Percentiles rank a stretch among this genome's conserved stretches.
These are phyloP conservation scores for Mollisia scopiformis DNA, from an alignment of 2,329 filamentous ascomycete species.

Conservation along the genomic window DNA sequence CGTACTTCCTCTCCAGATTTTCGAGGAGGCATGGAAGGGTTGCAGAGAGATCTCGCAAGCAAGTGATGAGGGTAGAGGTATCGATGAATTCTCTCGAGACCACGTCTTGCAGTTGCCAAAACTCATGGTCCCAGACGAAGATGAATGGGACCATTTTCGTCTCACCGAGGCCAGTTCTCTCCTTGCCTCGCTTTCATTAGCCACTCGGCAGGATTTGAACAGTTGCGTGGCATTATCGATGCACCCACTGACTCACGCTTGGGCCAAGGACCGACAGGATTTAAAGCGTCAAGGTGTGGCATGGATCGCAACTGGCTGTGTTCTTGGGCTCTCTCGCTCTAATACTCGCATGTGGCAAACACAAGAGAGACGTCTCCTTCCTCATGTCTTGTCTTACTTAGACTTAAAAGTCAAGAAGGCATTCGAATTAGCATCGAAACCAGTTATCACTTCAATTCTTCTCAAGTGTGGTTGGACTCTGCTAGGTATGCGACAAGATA, in stretches of 20 bases:
- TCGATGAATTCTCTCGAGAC: constrained; percentile 15
- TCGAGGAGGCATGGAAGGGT: constrained; percentile 34
- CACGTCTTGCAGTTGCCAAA: constrained; percentile 25
- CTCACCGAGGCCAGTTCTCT: constrained; percentile 31
- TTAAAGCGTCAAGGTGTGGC: constrained; percentile 10
- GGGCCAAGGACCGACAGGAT: constrained; percentile 26
- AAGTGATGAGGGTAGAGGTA: neutral
- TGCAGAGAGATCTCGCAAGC: constrained; percentile 9
- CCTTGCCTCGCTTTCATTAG: constrained; percentile 36
- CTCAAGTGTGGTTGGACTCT: constrained; percentile 15
- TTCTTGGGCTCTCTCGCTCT: constrained; percentile 20
- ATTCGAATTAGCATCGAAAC: constrained; percentile 7
- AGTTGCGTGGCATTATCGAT: constrained; percentile 31
- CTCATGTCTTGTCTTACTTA: constrained; percentile 21
- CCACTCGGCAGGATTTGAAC: constrained; percentile 18
- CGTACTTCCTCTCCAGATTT: constrained; percentile 35
- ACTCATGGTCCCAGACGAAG: constrained; percentile 20
- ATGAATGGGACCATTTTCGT: constrained; percentile 35
- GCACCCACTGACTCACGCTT: constrained; percentile 26
- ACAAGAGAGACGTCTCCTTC: constrained; percentile 14
- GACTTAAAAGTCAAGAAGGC: constrained; percentile 14
- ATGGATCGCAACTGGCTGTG: constrained; percentile 23
- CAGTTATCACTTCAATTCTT: constrained; percentile 12
- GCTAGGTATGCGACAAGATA: constrained; percentile 18
- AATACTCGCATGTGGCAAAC: constrained; percentile 11